A percentile compares a stretch with the other conserved stretches of the same genome.
Evolutionary conservation across 1,139 yeast species (phyloP).

Genomic region (Magnusiomyces paraingens): DNA sequence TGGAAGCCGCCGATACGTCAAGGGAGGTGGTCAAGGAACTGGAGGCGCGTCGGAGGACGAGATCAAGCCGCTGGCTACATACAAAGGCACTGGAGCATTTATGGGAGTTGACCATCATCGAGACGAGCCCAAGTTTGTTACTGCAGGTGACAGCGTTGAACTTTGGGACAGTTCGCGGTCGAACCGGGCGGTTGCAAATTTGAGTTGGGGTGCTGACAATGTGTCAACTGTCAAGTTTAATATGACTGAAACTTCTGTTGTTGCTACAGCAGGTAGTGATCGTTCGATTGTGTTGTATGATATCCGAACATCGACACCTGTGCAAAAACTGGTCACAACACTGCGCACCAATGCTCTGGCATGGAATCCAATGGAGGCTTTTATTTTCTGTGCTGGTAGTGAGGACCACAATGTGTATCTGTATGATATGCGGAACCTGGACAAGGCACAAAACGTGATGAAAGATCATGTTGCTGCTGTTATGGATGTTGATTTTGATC

Average conservation of each 20-base stretch:
- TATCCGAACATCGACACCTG: constrained; percentile 84
- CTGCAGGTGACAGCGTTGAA: constrained; percentile 87
- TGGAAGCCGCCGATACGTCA: neutral
- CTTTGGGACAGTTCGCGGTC: constrained; percentile 84
- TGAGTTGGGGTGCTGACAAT: constrained; percentile 97
- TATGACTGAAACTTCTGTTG: constrained; percentile 78
- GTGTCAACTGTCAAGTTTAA: constrained; percentile 78
- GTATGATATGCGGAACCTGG: constrained; percentile 94
- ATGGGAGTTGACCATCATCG: constrained; percentile 84
- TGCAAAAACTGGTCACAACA: constrained; percentile 79
- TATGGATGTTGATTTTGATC: constrained; percentile 89
- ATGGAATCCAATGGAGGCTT: constrained; percentile 99
- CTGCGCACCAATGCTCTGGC: constrained; percentile 80
- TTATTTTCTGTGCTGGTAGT: constrained; percentile 81
- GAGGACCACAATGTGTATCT: constrained; percentile 94
- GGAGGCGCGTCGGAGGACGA: constrained; percentile 24
- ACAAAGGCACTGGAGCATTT: constrained; percentile 76
- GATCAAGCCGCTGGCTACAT: constrained; percentile 49
- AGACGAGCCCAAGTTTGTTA: constrained; percentile 66
- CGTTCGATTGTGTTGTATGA: constrained; percentile 88
- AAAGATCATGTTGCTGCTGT: constrained; percentile 97
- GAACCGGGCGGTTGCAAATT: constrained; percentile 57
- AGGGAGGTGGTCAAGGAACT: constrained; percentile 17
- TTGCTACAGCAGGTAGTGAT: constrained; percentile 91
- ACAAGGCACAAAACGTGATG: constrained; percentile 69